These are phyloP conservation scores for Claviceps africana DNA, from an alignment of 2,329 filamentous ascomycete genomes.

Conservation along the genomic window DNA sequence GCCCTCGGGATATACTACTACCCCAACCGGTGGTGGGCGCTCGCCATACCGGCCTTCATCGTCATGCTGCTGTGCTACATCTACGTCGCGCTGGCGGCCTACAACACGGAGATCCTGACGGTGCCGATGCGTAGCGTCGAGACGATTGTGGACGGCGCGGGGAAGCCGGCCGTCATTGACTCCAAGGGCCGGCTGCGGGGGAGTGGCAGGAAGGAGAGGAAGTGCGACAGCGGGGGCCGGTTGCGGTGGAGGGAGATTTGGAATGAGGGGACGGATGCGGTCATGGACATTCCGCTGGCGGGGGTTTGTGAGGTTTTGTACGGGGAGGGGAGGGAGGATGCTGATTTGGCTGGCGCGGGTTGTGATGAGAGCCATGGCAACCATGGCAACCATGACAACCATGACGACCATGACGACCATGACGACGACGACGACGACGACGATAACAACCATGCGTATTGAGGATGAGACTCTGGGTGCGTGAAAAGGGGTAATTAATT, in stretches of 20 bases:
- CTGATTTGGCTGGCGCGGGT: conserved; percentile 1
- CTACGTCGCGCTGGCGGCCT: conserved; percentile 79
- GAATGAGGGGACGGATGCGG: conserved; percentile 88
- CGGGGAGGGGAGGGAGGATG: conserved; percentile 37
- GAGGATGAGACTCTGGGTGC: background rate
- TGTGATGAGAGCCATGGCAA: background rate
- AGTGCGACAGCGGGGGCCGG: conserved; percentile 22
- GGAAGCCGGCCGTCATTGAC: conserved; percentile 73
- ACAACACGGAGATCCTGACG: conserved; percentile 83
- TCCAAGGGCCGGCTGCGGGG: conserved; percentile 41
- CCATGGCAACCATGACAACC: background rate
- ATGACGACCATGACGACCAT: background rate
- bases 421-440: background rate
- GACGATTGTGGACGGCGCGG: conserved; percentile 83
- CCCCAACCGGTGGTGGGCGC: conserved; percentile 92
- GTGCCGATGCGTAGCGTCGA: conserved; percentile 66
- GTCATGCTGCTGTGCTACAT: conserved; percentile 85
- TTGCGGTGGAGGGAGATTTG: conserved; percentile 70
- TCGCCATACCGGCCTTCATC: conserved; percentile 80
- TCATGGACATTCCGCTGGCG: conserved; percentile 90
- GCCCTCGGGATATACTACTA: conserved; percentile 93
- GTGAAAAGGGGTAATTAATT: too few species aligned
- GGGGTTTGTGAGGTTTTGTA: conserved; percentile 93
- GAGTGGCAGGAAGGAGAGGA: conserved; percentile 21
- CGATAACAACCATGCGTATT: background rate